Evolutionary conservation across 2,329 filamentous ascomycete species (phyloP), one percentile per base, ranked within the genome.

Genomic region (Cladorrhinum sp.): DNA sequence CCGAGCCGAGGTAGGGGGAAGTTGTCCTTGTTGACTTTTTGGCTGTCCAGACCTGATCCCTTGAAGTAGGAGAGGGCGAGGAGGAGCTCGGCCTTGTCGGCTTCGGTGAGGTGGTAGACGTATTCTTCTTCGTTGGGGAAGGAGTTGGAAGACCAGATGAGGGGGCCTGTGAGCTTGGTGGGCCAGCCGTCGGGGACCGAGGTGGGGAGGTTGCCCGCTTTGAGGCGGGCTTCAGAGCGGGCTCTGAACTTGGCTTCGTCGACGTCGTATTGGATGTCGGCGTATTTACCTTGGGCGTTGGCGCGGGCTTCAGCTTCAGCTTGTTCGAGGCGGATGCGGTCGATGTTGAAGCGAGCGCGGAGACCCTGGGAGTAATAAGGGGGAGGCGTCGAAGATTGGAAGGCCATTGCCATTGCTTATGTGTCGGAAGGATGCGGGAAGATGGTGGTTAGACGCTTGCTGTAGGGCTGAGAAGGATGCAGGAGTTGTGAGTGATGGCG

Each of bases 361-460:
- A 65, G 62, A 23, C 64, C 64, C 23, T 61, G 62, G 13, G 64
- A 65, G 48, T 65, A 65, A 50, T 65, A 65, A 4, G 58, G 58
- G 22, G 48, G 54, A 13, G 38, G n/a, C 25, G 23, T 5, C 18
- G 53, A 18, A 13, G 53, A 25, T 18, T 9, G 16, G 25, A n/a
- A 16, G 6, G 41, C 36, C 53, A 56, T 56, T n/a, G 53, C 41
- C 53, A 56, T 56, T 16, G 41, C 24, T 45, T 45, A 4, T 10
- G 25, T 4, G 25, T 29, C 25, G 32, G 12, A 36, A 13, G 32
- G 16, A 3, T 36, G 32, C 12, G 32, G 32, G 32, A 16, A 36
- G 32, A 36, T 12, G n/a, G n/a, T n/a, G n/a, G n/a, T n/a, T n/a
- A n/a, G n/a, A n/a, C n/a, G n/a, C n/a, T n/a, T n/a, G n/a, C n/a